Evolutionary conservation across 768 basidiomycete genomes (phyloP).

Genomic region (Lactarius quietus): DNA sequence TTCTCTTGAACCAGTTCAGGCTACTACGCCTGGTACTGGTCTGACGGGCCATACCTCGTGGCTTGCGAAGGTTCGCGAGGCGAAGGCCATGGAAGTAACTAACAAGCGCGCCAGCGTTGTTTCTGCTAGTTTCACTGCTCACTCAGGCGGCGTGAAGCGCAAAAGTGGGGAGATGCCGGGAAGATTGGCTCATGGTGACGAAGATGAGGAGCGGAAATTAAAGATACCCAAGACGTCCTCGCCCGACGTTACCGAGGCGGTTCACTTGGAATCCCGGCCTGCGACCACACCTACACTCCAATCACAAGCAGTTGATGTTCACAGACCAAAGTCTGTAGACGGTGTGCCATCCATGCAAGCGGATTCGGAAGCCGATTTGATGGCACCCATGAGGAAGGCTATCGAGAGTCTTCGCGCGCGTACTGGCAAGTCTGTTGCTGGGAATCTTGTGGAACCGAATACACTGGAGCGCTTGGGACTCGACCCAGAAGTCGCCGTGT

Average conservation of each 20-base stretch:
- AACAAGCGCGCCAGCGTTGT: slow-evolving; percentile 31
- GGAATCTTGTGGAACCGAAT: slow-evolving; percentile 28
- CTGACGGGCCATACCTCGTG: slow-evolving; percentile 67
- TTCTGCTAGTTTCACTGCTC: slow-evolving; percentile 10
- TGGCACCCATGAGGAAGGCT: slow-evolving; percentile 66
- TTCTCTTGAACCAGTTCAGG: slow-evolving; percentile 29
- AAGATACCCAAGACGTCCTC: slow-evolving; percentile 47
- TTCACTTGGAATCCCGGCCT: slow-evolving; percentile 1
- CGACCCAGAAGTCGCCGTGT: not conserved
- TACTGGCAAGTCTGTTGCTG: slow-evolving; percentile 60
- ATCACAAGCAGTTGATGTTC: slow-evolving; percentile 4
- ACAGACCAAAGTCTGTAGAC: slow-evolving; percentile 8
- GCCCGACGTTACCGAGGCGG: slow-evolving; percentile 16
- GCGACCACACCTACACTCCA: not conserved
- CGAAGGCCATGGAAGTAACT: slow-evolving; percentile 42
- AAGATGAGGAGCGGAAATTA: slow-evolving; percentile 35
- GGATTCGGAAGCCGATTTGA: slow-evolving; percentile 44
- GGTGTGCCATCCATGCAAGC: slow-evolving; percentile 1
- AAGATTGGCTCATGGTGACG: not conserved
- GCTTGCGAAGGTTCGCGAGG: slow-evolving; percentile 74
- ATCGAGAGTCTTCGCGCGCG: slow-evolving; percentile 63
- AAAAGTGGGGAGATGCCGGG: slow-evolving; percentile 51
- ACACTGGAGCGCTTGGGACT: not conserved
- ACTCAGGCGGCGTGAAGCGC: slow-evolving; percentile 42
- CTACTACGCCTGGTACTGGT: slow-evolving; percentile 34